Conservation (phyloP, 495 filamentous ascomycete genomes). For the Schizothecium vesticola region DNA sequence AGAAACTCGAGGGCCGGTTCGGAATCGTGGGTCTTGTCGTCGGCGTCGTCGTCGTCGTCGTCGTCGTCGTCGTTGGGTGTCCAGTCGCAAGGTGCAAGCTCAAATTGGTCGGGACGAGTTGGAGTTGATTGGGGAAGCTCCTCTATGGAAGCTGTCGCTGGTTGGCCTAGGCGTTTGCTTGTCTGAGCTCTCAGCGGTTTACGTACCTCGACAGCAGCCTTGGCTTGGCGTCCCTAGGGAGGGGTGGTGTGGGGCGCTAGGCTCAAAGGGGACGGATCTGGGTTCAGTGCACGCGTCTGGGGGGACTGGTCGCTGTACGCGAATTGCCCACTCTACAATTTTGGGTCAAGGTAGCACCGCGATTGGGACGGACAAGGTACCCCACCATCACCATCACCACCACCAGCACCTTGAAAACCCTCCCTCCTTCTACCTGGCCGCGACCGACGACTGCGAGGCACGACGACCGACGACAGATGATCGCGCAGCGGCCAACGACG, state of each 20-base stretch:
- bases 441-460: neutral
- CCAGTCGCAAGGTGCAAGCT: neutral
- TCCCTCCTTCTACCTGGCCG: too few relatives aligned
- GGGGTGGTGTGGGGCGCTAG: slow-evolving; percentile 1
- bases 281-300: neutral
- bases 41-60: neutral
- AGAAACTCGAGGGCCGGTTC: neutral
- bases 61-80: neutral
- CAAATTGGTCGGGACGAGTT: neutral
- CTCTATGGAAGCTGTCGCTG: neutral
- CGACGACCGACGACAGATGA: slow-evolving; percentile 9
- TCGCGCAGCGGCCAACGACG: slow-evolving; percentile 1
- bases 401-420: neutral
- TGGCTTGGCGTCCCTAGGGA: slow-evolving; percentile 5
- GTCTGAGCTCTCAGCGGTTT: neutral
- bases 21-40: neutral
- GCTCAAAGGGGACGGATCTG: neutral
- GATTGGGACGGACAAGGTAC: neutral
- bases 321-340: neutral
- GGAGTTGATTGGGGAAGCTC: neutral
- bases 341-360: neutral
- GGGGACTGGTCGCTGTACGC: neutral
- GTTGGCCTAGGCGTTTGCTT: neutral
- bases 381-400: neutral
- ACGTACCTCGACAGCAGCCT: slow-evolving; percentile 12